A percentile compares a stretch with the other conserved stretches of the same genome.
These are phyloP conservation scores for Mycena indigotica DNA, from an alignment of 768 basidiomycete genomes.

Conservation along the genomic window DNA sequence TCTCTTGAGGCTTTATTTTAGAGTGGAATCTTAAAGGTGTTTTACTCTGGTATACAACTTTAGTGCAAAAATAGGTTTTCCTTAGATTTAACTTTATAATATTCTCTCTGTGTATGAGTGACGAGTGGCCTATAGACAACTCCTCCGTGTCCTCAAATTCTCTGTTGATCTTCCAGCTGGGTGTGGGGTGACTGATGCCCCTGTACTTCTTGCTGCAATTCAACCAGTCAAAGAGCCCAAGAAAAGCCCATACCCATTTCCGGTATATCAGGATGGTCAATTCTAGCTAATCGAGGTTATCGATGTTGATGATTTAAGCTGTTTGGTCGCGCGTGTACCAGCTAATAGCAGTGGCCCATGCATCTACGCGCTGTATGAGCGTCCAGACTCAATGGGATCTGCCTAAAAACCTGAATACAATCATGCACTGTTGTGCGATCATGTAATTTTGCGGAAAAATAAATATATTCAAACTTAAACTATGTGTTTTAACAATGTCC, in stretches of 20 bases:
- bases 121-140: conserved; percentile 8
- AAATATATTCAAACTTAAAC: no score
- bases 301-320: conserved; percentile 15
- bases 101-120: no score
- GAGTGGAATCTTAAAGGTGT: no score
- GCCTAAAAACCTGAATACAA: conserved; percentile 6
- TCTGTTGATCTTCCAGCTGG: conserved; percentile 1
- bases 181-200: not conserved
- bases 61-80: no score
- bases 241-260: no score
- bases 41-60: no score
- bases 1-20: no score
- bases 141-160: conserved; percentile 7
- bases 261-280: conserved; percentile 5
- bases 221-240: not conserved
- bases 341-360: not conserved
- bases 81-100: no score
- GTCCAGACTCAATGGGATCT: conserved; percentile 9
- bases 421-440: no score
- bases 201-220: conserved; percentile 8
- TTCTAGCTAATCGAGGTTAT: conserved; percentile 12
- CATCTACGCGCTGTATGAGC: conserved; percentile 4
- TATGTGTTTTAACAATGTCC: no score
- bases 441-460: no score
- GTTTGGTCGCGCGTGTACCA: conserved; percentile 13